phyloP scores from a whole-genome alignment of 306 rosid genomes.

The Luffa acutangula region DNA sequence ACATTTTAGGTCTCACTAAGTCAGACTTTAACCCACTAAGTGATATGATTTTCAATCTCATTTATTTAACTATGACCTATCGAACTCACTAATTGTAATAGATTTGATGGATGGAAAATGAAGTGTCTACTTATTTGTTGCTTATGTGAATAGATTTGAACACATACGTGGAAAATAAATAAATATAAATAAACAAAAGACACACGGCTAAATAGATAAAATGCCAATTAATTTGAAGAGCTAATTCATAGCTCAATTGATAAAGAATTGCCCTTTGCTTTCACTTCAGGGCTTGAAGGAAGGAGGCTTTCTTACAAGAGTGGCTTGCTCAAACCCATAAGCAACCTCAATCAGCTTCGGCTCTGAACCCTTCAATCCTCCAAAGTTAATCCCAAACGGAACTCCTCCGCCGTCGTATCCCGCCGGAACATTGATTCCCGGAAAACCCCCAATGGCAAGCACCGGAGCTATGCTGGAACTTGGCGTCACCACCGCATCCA shows the following conservation, averaged over 20 bases:
- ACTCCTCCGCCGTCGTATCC: conserved; percentile 26
- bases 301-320: conserved; percentile 52
- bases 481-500: conserved; percentile 38
- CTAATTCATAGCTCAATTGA: background rate
- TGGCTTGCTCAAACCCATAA: conserved; percentile 58
- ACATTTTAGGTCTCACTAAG: too few relatives aligned
- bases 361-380: conserved; percentile 59
- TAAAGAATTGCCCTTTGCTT: background rate
- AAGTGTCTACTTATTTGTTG: too few relatives aligned
- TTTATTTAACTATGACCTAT: too few relatives aligned
- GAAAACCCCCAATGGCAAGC: conserved; percentile 58
- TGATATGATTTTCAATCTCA: too few relatives aligned
- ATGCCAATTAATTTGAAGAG: background rate
- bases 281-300: conserved; percentile 15
- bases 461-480: conserved; percentile 1
- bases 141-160: too few relatives aligned
- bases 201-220: background rate
- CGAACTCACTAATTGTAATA: too few relatives aligned
- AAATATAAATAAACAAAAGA: too few relatives aligned
- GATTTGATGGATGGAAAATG: too few relatives aligned
- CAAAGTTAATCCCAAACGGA: conserved; percentile 59
- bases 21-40: too few relatives aligned
- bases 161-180: too few relatives aligned
- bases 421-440: conserved; percentile 63
- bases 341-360: conserved; percentile 52